Conservation (phyloP, 2,329 filamentous ascomycete genomes). For the Alternaria sp. region DNA sequence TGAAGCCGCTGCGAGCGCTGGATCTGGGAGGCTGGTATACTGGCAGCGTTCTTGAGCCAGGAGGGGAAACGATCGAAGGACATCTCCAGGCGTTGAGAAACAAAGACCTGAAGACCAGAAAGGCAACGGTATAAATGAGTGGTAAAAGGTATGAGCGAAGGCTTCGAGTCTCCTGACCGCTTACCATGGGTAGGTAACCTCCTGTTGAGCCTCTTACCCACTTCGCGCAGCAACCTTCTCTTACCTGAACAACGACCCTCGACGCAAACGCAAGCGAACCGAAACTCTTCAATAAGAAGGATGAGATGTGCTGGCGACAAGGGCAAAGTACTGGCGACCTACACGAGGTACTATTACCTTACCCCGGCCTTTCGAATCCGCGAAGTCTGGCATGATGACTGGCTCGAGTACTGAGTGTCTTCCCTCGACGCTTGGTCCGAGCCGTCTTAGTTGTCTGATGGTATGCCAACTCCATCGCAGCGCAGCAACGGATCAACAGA, state of each 20-base stretch:
- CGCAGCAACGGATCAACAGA: background rate
- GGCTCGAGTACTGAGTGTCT: background rate
- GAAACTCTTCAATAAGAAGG: background rate
- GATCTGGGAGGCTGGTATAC: background rate
- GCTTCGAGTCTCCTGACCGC: background rate
- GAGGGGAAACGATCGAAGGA: background rate
- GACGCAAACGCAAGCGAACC: background rate
- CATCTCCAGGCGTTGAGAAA: background rate
- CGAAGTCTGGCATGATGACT: background rate
- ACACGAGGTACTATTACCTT: background rate
- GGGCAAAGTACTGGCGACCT: background rate
- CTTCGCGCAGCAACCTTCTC: background rate
- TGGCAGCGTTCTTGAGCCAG: background rate
- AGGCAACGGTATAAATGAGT: background rate
- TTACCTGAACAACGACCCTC: background rate
- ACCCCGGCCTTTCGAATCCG: background rate
- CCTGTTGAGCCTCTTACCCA: background rate
- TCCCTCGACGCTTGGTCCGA: background rate
- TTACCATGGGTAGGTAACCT: background rate
- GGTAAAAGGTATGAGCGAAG: background rate
- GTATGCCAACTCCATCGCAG: background rate
- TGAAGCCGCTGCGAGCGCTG: background rate
- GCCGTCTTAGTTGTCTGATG: background rate
- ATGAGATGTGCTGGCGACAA: background rate
- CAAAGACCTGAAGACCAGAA: background rate